Percentiles rank a stretch among this genome's conserved stretches.
Evolutionary conservation across 106 monocot genomes (phyloP).

Genomic region (Phalaenopsis aphrodite): DNA sequence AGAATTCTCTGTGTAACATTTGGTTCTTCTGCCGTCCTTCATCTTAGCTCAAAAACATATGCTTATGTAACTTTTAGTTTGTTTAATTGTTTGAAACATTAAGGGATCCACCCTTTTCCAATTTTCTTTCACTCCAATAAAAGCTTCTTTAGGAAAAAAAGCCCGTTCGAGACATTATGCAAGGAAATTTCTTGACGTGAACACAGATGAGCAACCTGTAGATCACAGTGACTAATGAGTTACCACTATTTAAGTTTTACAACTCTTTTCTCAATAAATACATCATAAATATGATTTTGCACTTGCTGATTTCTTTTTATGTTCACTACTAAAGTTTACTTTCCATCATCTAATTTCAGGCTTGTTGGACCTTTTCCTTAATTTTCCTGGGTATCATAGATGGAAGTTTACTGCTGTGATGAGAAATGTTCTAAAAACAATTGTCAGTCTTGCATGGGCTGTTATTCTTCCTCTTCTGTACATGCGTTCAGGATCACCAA

Average conservation of each 20-base stretch:
- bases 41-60: neutral
- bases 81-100: neutral
- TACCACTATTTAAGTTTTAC: neutral
- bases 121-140: neutral
- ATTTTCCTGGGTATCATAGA: slow-evolving; percentile 93
- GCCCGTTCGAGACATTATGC: neutral
- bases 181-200: neutral
- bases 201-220: neutral
- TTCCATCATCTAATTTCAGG: slow-evolving; percentile 33
- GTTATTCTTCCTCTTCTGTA: slow-evolving; percentile 76
- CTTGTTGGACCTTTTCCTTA: slow-evolving; percentile 77
- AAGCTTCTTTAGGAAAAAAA: neutral
- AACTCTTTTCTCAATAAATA: neutral
- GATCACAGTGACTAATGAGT: neutral
- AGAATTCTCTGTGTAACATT: neutral
- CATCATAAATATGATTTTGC: neutral
- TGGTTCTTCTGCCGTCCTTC: neutral
- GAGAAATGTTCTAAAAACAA: slow-evolving; percentile 77
- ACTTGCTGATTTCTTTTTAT: neutral
- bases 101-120: neutral
- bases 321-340: neutral
- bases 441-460: slow-evolving; percentile 67
- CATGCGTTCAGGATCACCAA: slow-evolving; percentile 26
- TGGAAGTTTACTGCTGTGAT: slow-evolving; percentile 72
- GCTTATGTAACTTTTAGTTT: neutral